A percentile compares a stretch with the other conserved stretches of the same genome.
phyloP scores from a whole-genome alignment of 139 green algal species.

The Tetradesmus obliquus region DNA sequence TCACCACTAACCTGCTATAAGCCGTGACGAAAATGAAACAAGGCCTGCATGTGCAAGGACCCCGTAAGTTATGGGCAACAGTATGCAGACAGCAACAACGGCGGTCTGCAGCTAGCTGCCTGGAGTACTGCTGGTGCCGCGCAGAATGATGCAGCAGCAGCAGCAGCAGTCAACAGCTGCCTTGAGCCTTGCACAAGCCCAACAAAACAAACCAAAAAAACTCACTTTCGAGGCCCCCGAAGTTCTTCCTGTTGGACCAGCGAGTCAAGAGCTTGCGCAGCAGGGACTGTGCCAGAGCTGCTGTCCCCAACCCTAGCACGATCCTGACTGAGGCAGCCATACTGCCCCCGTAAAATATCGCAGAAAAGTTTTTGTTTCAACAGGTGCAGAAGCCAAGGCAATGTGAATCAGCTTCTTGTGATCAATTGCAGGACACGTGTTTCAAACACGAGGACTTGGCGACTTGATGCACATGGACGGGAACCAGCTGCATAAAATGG shows the following conservation, averaged over 20 bases:
- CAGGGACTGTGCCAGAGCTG: not conserved
- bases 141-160: not conserved
- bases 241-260: not conserved
- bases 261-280: not conserved
- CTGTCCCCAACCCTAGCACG: not conserved
- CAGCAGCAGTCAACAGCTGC: not conserved
- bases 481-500: too few relatives aligned
- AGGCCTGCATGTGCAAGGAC: constrained; percentile 33
- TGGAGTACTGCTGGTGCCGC: not conserved
- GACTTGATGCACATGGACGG: not conserved
- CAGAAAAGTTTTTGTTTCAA: too few relatives aligned
- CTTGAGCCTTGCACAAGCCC: not conserved
- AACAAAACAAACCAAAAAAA: not conserved
- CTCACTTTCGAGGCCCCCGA: constrained; percentile 25
- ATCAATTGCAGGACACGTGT: not conserved
- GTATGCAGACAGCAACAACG: not conserved
- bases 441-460: not conserved
- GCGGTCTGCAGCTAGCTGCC: not conserved
- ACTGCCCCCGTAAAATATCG: too few relatives aligned
- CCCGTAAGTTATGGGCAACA: not conserved
- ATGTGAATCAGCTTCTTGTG: not conserved
- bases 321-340: not conserved
- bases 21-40: constrained; percentile 48
- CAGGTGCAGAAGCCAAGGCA: too few relatives aligned
- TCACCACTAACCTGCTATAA: constrained; percentile 50